phyloP scores from a whole-genome alignment of 169 alveolate genomes.

The Plasmodium gaboni region DNA sequence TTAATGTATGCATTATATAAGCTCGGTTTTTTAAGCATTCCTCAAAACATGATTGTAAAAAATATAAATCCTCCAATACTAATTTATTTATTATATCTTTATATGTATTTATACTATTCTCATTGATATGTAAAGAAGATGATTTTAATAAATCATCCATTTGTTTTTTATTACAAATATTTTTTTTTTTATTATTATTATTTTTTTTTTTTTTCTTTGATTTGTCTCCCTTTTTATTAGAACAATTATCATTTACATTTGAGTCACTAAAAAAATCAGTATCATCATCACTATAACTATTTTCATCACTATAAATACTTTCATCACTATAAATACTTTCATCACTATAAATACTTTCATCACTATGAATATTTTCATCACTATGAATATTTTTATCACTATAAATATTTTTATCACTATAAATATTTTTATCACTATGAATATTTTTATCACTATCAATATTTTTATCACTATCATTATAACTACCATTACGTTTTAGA shows the following conservation, averaged over 20 bases:
- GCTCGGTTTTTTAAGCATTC: conserved; percentile 60
- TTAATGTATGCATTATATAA: conserved; percentile 52
- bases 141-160: conserved; percentile 30
- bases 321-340: conserved; percentile 16
- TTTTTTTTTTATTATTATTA: background rate
- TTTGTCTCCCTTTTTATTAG: background rate
- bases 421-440: background rate
- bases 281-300: background rate
- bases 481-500: background rate
- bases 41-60: conserved; percentile 64
- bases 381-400: background rate
- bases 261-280: background rate
- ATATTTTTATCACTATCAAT: background rate
- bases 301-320: background rate
- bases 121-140: conserved; percentile 21
- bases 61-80: conserved; percentile 32
- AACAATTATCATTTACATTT: background rate
- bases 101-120: conserved; percentile 36
- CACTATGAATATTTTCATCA: background rate
- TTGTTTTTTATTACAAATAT: conserved; percentile 4
- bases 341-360: background rate
- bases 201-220: background rate
- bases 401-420: background rate
- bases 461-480: background rate
- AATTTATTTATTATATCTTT: conserved; percentile 60